A percentile compares a stretch with the other conserved stretches of the same genome.
These are phyloP conservation scores for Pseudohalonectria lignicola DNA, from an alignment of 2,329 filamentous ascomycete genomes.

Conservation along the genomic window DNA sequence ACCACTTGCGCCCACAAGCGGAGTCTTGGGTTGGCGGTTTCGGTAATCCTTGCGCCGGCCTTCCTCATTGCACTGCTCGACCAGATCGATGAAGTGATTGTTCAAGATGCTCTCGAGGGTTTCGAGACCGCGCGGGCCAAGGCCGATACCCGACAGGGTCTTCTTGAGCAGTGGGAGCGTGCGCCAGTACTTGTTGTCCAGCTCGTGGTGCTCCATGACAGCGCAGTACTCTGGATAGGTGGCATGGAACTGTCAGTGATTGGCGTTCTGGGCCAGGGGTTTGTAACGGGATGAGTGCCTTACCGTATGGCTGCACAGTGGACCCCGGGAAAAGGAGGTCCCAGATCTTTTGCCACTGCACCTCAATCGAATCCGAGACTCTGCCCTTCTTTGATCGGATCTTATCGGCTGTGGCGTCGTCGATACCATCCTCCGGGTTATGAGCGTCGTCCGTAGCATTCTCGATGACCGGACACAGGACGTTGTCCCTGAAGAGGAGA, in stretches of 20 bases:
- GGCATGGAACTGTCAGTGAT: background rate
- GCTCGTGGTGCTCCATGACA: conserved; percentile 6
- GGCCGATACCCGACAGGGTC: background rate
- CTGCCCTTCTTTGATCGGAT: conserved; percentile 4
- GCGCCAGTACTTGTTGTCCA: conserved; percentile 2
- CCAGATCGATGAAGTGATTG: conserved; percentile 6
- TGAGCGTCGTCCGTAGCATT: background rate
- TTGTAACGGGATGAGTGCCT: background rate
- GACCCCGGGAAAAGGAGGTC: conserved; percentile 3
- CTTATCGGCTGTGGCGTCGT: conserved; percentile 1
- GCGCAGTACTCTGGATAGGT: conserved; percentile 3
- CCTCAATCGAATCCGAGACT: conserved; percentile 3
- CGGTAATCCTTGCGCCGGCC: conserved; percentile 4
- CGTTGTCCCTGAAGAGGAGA: conserved; percentile 1
- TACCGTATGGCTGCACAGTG: conserved; percentile 4
- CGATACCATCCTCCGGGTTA: conserved; percentile 5
- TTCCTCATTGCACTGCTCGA: conserved; percentile 6
- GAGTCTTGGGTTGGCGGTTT: conserved; percentile 2
- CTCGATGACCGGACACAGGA: background rate
- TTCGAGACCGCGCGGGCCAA: conserved; percentile 3
- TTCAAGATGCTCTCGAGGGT: conserved; percentile 4
- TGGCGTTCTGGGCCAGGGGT: background rate
- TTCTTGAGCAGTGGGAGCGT: conserved; percentile 1
- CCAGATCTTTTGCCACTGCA: conserved; percentile 7
- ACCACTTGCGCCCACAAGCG: background rate